phyloP scores from a whole-genome alignment of 768 basidiomycete species.

The Gloeostereum incarnatum region DNA sequence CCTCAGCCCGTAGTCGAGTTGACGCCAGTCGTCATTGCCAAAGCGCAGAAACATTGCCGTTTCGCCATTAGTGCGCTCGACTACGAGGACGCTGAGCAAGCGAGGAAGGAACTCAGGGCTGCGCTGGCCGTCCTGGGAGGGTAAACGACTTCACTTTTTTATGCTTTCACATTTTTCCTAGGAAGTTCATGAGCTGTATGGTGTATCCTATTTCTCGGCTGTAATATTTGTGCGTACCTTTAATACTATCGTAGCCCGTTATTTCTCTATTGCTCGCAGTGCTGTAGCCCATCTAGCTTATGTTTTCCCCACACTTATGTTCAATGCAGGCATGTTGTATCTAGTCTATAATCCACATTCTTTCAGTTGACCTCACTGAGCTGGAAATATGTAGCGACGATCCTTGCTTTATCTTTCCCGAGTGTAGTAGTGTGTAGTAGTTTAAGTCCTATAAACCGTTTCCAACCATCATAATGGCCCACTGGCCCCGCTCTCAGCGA shows the following conservation, averaged over 20 bases:
- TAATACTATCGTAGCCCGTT: not conserved
- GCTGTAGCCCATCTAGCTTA: too few species aligned
- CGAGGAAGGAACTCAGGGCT: constrained; percentile 69
- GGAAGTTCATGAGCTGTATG: constrained; percentile 4
- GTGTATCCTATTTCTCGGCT: not conserved
- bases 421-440: too few species aligned
- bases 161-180: not conserved
- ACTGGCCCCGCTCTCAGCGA: constrained; percentile 10
- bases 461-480: constrained; percentile 8
- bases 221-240: not conserved
- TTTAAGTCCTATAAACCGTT: too few species aligned
- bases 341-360: too few species aligned
- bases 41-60: constrained; percentile 84
- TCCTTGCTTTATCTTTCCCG: too few species aligned
- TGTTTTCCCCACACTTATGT: too few species aligned
- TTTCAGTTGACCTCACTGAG: too few species aligned
- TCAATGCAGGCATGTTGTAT: too few species aligned
- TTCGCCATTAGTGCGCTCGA: constrained; percentile 95
- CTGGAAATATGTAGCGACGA: too few species aligned
- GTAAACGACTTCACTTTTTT: constrained; percentile 13
- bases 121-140: constrained; percentile 65
- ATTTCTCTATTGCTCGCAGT: too few species aligned
- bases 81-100: constrained; percentile 88
- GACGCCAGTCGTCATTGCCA: constrained; percentile 55
- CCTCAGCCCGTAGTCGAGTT: constrained; percentile 32